Evolutionary conservation across 2,329 filamentous ascomycete species (phyloP).

Genomic region (Thelonectria blattea): DNA sequence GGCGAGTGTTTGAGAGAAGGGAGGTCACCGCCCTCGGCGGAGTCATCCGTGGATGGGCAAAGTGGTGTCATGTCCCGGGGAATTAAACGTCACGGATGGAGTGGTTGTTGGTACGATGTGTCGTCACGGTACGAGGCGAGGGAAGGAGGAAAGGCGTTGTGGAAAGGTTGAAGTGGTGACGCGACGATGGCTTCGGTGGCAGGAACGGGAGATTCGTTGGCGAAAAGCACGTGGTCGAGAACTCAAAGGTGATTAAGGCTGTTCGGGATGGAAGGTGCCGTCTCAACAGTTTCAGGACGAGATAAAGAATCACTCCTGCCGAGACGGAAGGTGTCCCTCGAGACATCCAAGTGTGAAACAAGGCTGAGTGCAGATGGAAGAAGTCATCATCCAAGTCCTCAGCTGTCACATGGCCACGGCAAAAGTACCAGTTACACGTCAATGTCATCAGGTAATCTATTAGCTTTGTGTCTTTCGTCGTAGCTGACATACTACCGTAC

Average conservation of each 20-base stretch:
- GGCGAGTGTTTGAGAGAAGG: background rate
- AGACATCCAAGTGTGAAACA: background rate
- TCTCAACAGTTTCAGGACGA: too few species aligned
- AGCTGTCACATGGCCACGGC: background rate
- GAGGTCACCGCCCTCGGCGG: background rate
- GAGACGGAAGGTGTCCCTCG: too few species aligned
- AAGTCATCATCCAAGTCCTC: background rate
- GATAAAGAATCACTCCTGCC: too few species aligned
- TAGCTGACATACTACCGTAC: slow-evolving; percentile 40
- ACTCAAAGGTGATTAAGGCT: background rate
- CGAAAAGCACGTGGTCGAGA: background rate
- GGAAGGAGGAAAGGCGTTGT: background rate
- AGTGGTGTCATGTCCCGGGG: slow-evolving; percentile 5
- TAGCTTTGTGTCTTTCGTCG: slow-evolving; percentile 39
- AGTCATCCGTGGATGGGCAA: background rate
- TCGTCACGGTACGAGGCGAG: too few species aligned
- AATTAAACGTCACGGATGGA: background rate
- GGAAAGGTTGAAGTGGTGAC: background rate
- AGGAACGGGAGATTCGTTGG: background rate
- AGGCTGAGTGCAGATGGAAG: background rate
- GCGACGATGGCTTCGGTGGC: background rate
- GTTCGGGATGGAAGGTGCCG: background rate
- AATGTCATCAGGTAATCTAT: slow-evolving; percentile 39
- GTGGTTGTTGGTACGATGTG: too few species aligned
- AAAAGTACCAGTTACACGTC: background rate